Conservation (phyloP, 148 eudicot species). For the Polygonum maritimum region DNA sequence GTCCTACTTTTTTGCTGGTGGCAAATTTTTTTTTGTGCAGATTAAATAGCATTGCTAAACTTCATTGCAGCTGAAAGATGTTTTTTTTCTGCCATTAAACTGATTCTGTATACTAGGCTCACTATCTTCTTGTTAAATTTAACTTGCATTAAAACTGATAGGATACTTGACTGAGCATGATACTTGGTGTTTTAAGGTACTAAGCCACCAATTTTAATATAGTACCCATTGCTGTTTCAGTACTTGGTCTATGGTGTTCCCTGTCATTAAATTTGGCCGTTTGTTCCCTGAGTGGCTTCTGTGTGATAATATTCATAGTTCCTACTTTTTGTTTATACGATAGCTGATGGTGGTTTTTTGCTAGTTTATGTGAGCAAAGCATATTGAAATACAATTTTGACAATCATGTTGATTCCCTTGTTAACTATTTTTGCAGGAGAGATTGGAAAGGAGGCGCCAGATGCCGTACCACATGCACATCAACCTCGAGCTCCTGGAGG, state of each 20-base stretch:
- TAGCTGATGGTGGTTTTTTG: no score
- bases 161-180: not conserved
- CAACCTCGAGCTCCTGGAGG: conserved; percentile 79
- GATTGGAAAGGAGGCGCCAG: conserved; percentile 70
- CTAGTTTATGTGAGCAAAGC: not conserved
- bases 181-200: not conserved
- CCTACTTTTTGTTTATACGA: not conserved
- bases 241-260: not conserved
- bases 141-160: not conserved
- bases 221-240: not conserved
- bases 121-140: not conserved
- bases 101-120: not conserved
- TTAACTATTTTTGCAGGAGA: conserved; percentile 34
- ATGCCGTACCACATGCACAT: conserved; percentile 99
- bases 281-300: not conserved
- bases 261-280: not conserved
- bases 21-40: not conserved
- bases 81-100: not conserved
- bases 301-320: not conserved
- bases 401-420: not conserved
- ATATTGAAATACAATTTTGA: no score
- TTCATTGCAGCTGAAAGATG: not conserved
- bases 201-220: not conserved
- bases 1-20: not conserved
- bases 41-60: not conserved